phyloP scores from a whole-genome alignment of 1,284 basidiomycete genomes.

The Melanopsichium pennsylvanicum region DNA sequence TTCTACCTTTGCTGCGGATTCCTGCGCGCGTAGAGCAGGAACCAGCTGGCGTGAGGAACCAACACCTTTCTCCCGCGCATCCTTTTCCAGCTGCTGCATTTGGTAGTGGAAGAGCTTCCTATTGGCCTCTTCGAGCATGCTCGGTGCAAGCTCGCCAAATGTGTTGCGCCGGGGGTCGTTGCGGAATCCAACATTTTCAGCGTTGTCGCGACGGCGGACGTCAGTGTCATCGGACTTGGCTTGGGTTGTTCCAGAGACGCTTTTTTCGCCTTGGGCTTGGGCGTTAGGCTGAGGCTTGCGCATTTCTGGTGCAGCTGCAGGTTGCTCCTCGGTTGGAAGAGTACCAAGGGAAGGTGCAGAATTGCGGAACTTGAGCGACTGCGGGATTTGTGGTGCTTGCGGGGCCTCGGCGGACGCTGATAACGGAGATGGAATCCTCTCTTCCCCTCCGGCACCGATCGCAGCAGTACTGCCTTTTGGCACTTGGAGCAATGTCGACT shows the following conservation, averaged over 20 bases:
- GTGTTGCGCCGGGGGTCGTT: slow-evolving; percentile 32
- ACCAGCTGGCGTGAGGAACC: slow-evolving; percentile 16
- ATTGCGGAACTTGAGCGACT: slow-evolving; percentile 24
- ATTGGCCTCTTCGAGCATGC: slow-evolving; percentile 41
- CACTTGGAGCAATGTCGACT: slow-evolving; percentile 16
- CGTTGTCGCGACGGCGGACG: slow-evolving; percentile 11
- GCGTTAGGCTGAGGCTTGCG: too few relatives aligned
- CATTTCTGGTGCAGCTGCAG: too few relatives aligned
- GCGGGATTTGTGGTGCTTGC: slow-evolving; percentile 27
- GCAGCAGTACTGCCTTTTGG: background rate
- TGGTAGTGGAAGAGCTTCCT: slow-evolving; percentile 31
- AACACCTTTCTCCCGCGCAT: slow-evolving; percentile 11
- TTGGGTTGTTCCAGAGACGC: slow-evolving; percentile 10
- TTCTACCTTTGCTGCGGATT: background rate
- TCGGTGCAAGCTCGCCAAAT: slow-evolving; percentile 18
- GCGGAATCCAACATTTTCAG: slow-evolving; percentile 4
- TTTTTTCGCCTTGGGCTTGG: slow-evolving; percentile 9
- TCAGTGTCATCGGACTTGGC: slow-evolving; percentile 39
- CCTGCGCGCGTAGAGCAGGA: background rate
- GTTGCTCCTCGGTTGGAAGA: slow-evolving; percentile 1
- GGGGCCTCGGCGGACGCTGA: slow-evolving; percentile 25
- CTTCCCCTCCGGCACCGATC: background rate
- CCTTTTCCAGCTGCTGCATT: slow-evolving; percentile 29
- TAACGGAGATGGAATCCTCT: slow-evolving; percentile 22
- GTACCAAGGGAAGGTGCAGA: slow-evolving; percentile 10